Base-by-base conservation (phyloP, 805 yeast species). In the Teunomyces kruisii region DNA sequence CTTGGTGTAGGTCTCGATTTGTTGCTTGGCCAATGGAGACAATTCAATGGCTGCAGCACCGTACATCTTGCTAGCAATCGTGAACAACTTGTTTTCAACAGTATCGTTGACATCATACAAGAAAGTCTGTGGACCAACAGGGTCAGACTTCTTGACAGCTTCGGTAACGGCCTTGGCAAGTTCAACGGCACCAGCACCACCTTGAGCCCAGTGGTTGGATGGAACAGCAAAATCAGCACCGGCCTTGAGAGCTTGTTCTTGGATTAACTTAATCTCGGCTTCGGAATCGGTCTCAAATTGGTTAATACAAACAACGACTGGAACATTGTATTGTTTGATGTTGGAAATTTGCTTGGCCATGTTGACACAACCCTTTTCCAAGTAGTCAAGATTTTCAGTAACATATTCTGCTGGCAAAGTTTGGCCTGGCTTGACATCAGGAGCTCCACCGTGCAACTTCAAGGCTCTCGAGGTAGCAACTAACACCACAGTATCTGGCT, bases 381-480 rank as follows among this genome's bases (percentile, higher is more conserved):
- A 80, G 61, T 83, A 76, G 30, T 85, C 96, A 45, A 86, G 79
- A 66, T 90, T 85, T 71, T 91, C 97, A 50, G 81, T 76, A 36
- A 80, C 70, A 71, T 92, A 92, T 58, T 80, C 97, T 30, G 72
- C 75, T 29, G 98, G 96, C 56, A 92, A 76, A 32, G 89, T 78
- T 55, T 82, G 86, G 48, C 97, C 98, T 13, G 98, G 96, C 61
- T 88, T 88, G 49, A 92, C 97, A 57, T 88, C 96, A 13, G 97
- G 91, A 40, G 96, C 98, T 52, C 97, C 98, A 49, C 98, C 98
- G 63, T 92, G 98, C 45, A 88, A 81, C 70, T 92, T 92, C 68
- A 92, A 80, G n/a, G 98, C 98, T 62, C 97, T 79, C 3, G 92
- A 94, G 28, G 98, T 92, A 31, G 97, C 97, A 47, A 92, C 98